phyloP scores from a whole-genome alignment of 2,329 filamentous ascomycete species.

The Claviceps spartinae region DNA sequence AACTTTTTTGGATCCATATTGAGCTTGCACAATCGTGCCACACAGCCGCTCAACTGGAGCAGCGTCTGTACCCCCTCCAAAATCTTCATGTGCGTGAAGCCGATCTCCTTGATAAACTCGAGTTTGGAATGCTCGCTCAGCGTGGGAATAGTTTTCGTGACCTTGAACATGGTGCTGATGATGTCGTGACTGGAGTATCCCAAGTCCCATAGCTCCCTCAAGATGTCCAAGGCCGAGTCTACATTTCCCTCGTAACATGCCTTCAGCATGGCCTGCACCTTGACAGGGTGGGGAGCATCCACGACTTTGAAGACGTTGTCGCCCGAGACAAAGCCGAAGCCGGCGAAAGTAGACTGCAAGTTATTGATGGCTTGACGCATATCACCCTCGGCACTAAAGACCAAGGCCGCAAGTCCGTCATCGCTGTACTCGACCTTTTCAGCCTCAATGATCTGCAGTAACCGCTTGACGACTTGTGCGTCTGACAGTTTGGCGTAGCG shows the following conservation, averaged over 20 bases:
- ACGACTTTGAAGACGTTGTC: slow-evolving; percentile 98
- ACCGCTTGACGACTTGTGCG: slow-evolving; percentile 75
- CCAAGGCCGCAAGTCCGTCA: slow-evolving; percentile 86
- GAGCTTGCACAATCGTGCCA: slow-evolving; percentile 81
- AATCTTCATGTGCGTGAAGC: slow-evolving; percentile 98
- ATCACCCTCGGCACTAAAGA: slow-evolving; percentile 94
- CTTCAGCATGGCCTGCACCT: slow-evolving; percentile 97
- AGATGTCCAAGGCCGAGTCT: slow-evolving; percentile 68
- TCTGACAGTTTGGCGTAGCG: slow-evolving; percentile 89
- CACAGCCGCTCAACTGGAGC: slow-evolving; percentile 82
- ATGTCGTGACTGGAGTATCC: slow-evolving; percentile 99
- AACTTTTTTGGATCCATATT: slow-evolving; percentile 92
- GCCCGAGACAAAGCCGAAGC: slow-evolving; percentile 92
- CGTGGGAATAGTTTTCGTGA: slow-evolving; percentile 88
- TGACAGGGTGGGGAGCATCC: slow-evolving; percentile 92
- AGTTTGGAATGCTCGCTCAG: slow-evolving; percentile 90
- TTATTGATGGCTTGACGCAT: slow-evolving; percentile 99
- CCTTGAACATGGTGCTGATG: slow-evolving; percentile 97
- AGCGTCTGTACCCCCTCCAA: slow-evolving; percentile 95
- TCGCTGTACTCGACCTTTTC: slow-evolving; percentile 86
- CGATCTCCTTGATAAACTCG: slow-evolving; percentile 97
- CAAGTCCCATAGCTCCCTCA: slow-evolving; percentile 86
- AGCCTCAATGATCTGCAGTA: slow-evolving; percentile 85
- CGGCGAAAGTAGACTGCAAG: slow-evolving; percentile 80
- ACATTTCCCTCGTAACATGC: slow-evolving; percentile 88